phyloP scores from a whole-genome alignment of 352 stramenopile species.

The Globisporangium heterothallicum region DNA sequence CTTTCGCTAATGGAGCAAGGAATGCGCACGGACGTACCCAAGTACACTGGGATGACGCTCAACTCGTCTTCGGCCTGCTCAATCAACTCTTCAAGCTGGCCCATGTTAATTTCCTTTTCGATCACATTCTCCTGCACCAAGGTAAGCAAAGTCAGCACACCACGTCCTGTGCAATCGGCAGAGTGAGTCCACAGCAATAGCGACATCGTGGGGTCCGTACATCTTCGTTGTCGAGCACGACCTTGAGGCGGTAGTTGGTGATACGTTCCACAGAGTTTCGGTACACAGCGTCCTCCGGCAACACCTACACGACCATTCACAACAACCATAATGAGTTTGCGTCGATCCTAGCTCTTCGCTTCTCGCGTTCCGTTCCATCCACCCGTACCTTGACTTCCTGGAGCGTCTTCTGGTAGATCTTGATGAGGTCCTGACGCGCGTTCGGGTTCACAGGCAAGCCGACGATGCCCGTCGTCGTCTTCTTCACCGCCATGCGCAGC shows the following conservation, averaged over 20 bases:
- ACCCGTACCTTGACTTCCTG: conserved; percentile 64
- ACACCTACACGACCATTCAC: conserved; percentile 28
- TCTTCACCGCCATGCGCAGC: conserved; percentile 81
- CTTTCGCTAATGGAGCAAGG: too few species aligned
- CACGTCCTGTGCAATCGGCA: too few species aligned
- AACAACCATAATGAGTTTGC: neutral
- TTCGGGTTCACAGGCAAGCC: conserved; percentile 82
- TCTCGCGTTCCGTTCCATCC: neutral
- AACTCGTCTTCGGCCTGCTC: conserved; percentile 84
- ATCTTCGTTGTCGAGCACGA: conserved; percentile 66
- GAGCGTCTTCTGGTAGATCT: conserved; percentile 79
- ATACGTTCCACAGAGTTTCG: conserved; percentile 76
- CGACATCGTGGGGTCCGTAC: conserved; percentile 33
- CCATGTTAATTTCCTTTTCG: conserved; percentile 84
- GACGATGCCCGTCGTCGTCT: conserved; percentile 84
- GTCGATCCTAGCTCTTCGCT: neutral
- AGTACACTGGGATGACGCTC: conserved; percentile 79
- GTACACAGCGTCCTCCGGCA: conserved; percentile 69
- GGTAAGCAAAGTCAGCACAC: neutral
- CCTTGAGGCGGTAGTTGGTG: conserved; percentile 80
- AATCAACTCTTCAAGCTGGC: conserved; percentile 85
- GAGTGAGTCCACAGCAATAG: too few species aligned
- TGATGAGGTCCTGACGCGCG: conserved; percentile 77
- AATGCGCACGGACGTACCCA: conserved; percentile 22
- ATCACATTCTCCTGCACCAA: conserved; percentile 59